These are phyloP conservation scores for Ganoderma sinense DNA, from an alignment of 1,284 basidiomycete genomes.

Conservation along the genomic window DNA sequence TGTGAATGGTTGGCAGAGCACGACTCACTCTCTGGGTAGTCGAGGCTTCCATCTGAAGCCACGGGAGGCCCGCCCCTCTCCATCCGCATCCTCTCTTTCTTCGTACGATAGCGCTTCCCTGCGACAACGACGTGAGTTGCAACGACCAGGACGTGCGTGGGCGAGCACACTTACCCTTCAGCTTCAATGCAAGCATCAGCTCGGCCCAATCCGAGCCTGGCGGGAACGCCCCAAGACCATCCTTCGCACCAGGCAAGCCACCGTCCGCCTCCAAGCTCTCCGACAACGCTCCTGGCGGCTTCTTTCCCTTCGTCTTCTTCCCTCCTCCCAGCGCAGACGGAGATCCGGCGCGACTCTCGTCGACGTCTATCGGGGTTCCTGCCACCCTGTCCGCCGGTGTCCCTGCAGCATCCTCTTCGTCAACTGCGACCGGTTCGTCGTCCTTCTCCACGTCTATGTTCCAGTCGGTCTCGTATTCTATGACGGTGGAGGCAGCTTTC, in stretches of 20 bases:
- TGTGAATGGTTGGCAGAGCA: background rate
- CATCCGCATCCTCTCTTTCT: slow-evolving; percentile 76
- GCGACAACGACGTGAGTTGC: background rate
- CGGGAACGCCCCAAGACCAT: slow-evolving; percentile 76
- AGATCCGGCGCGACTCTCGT: slow-evolving; percentile 39
- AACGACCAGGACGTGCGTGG: too few relatives aligned
- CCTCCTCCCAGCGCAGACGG: slow-evolving; percentile 34
- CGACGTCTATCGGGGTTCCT: slow-evolving; percentile 40
- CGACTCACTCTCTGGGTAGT: slow-evolving; percentile 70
- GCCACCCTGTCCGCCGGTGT: slow-evolving; percentile 22
- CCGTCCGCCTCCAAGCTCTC: slow-evolving; percentile 73
- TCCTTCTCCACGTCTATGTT: slow-evolving; percentile 82
- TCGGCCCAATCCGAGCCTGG: slow-evolving; percentile 71
- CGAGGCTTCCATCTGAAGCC: slow-evolving; percentile 73
- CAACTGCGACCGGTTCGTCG: slow-evolving; percentile 61
- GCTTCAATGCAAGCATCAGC: slow-evolving; percentile 72
- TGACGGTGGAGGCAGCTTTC: slow-evolving; percentile 72
- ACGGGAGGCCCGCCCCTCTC: slow-evolving; percentile 77
- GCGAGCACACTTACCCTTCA: slow-evolving; percentile 79
- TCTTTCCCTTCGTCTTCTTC: slow-evolving; percentile 34
- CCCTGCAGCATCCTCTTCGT: slow-evolving; percentile 44
- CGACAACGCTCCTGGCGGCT: slow-evolving; percentile 44
- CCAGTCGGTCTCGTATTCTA: slow-evolving; percentile 84
- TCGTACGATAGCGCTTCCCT: slow-evolving; percentile 81
- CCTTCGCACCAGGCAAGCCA: slow-evolving; percentile 74